Evolutionary conservation across 2,329 filamentous ascomycete species (phyloP).

Genomic region (Cytospora chrysosperma): DNA sequence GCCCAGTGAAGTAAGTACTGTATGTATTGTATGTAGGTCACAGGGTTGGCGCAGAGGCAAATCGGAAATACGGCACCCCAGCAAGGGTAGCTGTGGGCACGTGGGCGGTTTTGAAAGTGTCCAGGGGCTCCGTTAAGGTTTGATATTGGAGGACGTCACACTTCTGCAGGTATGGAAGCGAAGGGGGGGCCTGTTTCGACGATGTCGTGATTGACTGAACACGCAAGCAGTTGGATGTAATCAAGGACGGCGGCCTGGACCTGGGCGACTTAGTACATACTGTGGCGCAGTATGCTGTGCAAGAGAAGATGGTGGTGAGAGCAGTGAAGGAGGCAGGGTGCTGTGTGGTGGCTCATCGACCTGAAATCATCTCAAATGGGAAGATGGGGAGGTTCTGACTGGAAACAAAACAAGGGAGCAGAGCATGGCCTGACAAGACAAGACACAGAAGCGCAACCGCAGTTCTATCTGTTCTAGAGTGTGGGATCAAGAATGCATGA

Average conservation of each 20-base stretch:
- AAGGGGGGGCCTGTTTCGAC: conserved; percentile 12
- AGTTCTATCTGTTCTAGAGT: no score
- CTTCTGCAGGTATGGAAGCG: neutral
- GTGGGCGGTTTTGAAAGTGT: neutral
- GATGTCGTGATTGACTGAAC: conserved; percentile 4
- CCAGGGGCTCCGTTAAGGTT: neutral
- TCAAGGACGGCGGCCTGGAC: neutral
- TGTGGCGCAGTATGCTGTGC: neutral
- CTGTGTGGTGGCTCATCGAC: neutral
- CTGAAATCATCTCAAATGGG: conserved; percentile 7
- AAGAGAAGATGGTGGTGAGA: neutral
- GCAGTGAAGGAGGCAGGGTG: neutral
- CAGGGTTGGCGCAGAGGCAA: neutral
- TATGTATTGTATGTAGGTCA: neutral
- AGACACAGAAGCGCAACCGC: neutral
- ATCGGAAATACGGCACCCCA: neutral
- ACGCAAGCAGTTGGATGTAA: conserved; percentile 4
- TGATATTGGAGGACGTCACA: neutral
- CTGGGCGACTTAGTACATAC: neutral
- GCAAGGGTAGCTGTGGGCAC: neutral
- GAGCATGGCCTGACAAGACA: neutral
- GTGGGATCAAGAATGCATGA: neutral
- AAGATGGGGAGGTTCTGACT: neutral
- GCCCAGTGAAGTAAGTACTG: no score
- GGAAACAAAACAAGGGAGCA: neutral